Conservation (phyloP, 2,329 filamentous ascomycete species). For the Thielaviopsis ethacetica region DNA sequence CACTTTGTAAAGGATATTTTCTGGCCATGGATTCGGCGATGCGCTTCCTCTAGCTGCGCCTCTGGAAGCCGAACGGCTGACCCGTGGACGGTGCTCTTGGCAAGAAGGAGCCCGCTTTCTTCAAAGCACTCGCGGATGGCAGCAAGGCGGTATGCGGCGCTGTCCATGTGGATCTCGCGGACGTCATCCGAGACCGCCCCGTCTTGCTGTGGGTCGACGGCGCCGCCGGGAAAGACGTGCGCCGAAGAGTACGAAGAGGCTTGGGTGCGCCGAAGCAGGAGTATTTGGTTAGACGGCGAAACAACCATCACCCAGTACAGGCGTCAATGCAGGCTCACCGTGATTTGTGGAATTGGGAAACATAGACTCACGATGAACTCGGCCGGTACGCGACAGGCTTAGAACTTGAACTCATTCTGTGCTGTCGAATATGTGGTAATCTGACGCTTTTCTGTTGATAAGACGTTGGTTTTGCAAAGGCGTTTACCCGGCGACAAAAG, state of each 20-base stretch:
- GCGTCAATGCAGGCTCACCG: not conserved
- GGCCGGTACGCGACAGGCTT: not conserved
- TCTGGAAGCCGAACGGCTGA: slow-evolving; percentile 44
- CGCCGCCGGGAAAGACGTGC: slow-evolving; percentile 90
- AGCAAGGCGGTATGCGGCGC: slow-evolving; percentile 57
- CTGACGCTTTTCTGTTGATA: not conserved
- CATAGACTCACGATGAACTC: slow-evolving; percentile 3
- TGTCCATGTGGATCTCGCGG: slow-evolving; percentile 49
- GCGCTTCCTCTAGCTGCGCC: slow-evolving; percentile 44
- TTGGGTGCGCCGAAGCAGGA: slow-evolving; percentile 72
- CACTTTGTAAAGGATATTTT: slow-evolving; percentile 52
- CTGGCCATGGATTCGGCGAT: slow-evolving; percentile 52
- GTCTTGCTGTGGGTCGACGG: slow-evolving; percentile 63
- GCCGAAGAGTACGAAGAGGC: slow-evolving; percentile 81
- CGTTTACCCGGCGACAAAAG: not conserved
- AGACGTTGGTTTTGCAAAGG: not conserved
- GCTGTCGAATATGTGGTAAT: not conserved
- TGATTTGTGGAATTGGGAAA: not conserved
- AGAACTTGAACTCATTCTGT: not conserved
- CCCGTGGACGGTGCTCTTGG: slow-evolving; percentile 25
- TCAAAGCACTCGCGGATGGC: slow-evolving; percentile 90
- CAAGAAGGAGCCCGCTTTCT: slow-evolving; percentile 78
- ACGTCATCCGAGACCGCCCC: slow-evolving; percentile 37
- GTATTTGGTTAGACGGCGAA: slow-evolving; percentile 71
- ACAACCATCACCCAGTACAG: slow-evolving; percentile 50